phyloP scores from a whole-genome alignment of 208 protist species.

The Acanthamoeba culbertsoni region DNA sequence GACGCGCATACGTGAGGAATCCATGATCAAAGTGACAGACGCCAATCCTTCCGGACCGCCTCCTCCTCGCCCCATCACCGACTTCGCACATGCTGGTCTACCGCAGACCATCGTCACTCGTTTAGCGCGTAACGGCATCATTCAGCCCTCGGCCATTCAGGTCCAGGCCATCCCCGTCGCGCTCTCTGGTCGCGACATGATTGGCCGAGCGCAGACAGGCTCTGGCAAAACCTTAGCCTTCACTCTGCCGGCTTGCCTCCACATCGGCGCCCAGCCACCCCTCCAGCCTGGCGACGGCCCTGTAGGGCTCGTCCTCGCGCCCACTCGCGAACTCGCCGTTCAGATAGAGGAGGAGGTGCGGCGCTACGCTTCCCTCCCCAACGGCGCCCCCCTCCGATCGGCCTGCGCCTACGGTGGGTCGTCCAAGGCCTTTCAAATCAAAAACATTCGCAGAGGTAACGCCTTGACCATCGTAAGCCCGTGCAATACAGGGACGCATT shows the following conservation, averaged over 20 bases:
- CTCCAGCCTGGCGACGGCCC: slow-evolving; percentile 78
- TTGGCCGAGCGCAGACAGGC: slow-evolving; percentile 70
- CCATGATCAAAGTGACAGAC: background rate
- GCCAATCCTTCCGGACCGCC: background rate
- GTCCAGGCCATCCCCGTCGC: slow-evolving; percentile 34
- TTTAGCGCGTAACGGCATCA: background rate
- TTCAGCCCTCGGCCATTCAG: slow-evolving; percentile 28
- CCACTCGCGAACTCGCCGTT: slow-evolving; percentile 87
- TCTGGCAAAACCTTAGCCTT: slow-evolving; percentile 89
- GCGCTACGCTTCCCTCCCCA: slow-evolving; percentile 62
- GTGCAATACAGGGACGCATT: background rate
- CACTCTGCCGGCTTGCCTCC: slow-evolving; percentile 84
- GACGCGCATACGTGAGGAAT: slow-evolving; percentile 30
- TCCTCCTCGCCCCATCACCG: background rate
- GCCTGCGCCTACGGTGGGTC: slow-evolving; percentile 85
- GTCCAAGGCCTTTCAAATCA: slow-evolving; percentile 80
- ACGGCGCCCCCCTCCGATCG: slow-evolving; percentile 71
- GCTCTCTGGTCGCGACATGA: slow-evolving; percentile 45
- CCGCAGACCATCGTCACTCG: background rate
- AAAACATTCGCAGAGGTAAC: slow-evolving; percentile 75
- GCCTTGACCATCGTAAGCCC: background rate
- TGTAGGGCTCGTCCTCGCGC: slow-evolving; percentile 85
- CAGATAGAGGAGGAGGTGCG: slow-evolving; percentile 83
- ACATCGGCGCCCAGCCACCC: slow-evolving; percentile 82
- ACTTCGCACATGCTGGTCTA: background rate